Base-by-base conservation (phyloP, 202 grass and related monocot species). In the Cymbopogon flexuosus region DNA sequence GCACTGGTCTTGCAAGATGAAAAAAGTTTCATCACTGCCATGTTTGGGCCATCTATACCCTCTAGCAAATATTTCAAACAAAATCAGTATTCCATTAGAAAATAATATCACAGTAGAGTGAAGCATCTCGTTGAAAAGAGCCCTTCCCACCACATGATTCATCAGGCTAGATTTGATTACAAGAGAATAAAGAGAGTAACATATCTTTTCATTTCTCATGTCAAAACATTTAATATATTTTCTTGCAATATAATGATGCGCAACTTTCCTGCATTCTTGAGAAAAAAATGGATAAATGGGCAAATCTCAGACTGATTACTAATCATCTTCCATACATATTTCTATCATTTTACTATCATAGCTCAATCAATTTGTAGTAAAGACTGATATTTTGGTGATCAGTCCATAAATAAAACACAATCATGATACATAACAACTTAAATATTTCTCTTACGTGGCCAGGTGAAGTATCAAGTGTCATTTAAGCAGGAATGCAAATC, bases 21-120 rank as follows among this genome's bases (percentile, higher is more conserved):
- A 30, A 94, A 92, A 62, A 97, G 91, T 24, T 92, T 92, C 43
- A 88, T 89, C 61, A 94, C 88, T 56, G 95, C 89, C 86, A 90
- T 94, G 62, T 97, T 92, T 83, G 88, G 90, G 51, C 95, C 90
- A 84, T 97, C 92, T 72, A 72, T 34, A 68, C 89, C 95, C 95
- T 97, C 41, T 87, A 64, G 87, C 41, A 15, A 87, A 76, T 24
- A 84, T 72, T 72, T 81, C 6, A 79, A 77, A 86, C 21, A 51
- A 39, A 87, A 76, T 37, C 43, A 39, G 10, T 86, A 57, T 75
- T 65, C 14, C 45, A 76, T 42, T 54, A 42, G 27, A 42, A 40
- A 56, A 51, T 35, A 66, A 27, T 27, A 9, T 73, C n/a, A 47
- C 41, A 21, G 47, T 81, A 65, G 21, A 61, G 45, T 72, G 62